phyloP scores from a whole-genome alignment of 1,284 basidiomycete species.

The Uromyces viciae-fabae region DNA sequence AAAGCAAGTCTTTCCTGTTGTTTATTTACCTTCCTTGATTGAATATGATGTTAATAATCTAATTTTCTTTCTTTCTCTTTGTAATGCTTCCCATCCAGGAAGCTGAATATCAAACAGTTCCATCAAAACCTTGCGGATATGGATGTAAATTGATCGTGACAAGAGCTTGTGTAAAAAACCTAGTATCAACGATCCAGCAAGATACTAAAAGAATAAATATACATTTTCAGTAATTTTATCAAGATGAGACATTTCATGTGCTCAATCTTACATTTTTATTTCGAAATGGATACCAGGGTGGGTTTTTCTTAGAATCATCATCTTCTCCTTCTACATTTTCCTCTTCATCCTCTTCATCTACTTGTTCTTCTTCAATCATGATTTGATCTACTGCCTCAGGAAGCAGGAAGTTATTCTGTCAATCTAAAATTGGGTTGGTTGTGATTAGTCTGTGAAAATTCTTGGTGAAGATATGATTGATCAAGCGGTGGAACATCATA shows the following conservation, averaged over 20 bases:
- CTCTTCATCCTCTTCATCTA: not conserved
- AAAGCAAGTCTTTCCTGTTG: slow-evolving; percentile 9
- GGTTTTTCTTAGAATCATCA: no score
- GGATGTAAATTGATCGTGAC: not conserved
- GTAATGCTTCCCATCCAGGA: not conserved
- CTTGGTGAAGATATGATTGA: not conserved
- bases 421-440: not conserved
- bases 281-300: slow-evolving; percentile 7
- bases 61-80: not conserved
- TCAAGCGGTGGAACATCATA: not conserved
- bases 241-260: no score
- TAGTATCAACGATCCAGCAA: not conserved
- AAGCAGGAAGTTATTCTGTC: not conserved
- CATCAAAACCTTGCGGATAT: not conserved
- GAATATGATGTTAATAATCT: not conserved
- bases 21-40: not conserved
- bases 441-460: not conserved
- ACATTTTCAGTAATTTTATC: no score
- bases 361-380: not conserved
- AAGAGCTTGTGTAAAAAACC: slow-evolving; percentile 2
- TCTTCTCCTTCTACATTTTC: no score
- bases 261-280: not conserved
- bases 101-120: not conserved
- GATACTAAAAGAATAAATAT: no score
- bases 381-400: not conserved